These are phyloP conservation scores for Priceomyces medius DNA, from an alignment of 805 yeast genomes.

Conservation along the genomic window DNA sequence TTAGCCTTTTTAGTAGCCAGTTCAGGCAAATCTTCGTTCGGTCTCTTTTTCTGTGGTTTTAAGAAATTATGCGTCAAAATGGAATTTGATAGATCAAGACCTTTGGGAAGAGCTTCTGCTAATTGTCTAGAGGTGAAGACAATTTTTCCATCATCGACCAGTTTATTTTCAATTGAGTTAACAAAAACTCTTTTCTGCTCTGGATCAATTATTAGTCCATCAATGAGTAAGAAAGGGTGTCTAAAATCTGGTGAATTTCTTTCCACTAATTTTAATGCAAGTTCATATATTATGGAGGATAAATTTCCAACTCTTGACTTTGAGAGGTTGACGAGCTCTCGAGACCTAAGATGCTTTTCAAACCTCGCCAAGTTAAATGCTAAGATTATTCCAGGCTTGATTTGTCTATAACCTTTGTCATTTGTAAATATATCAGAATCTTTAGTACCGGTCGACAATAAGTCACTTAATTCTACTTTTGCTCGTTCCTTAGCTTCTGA, in stretches of 20 bases:
- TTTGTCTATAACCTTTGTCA: conserved; percentile 38
- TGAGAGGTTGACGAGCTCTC: conserved; percentile 61
- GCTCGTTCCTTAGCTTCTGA: conserved; percentile 63
- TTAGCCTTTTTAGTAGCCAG: conserved; percentile 21
- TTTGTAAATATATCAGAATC: conserved; percentile 25
- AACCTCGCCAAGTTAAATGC: conserved; percentile 66
- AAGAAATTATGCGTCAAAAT: conserved; percentile 42
- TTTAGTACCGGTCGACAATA: conserved; percentile 30
- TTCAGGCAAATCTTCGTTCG: conserved; percentile 15
- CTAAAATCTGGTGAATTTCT: conserved; percentile 44
- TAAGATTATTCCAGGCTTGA: conserved; percentile 52
- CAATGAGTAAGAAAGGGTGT: conserved; percentile 43
- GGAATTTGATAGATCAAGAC: conserved; percentile 45
- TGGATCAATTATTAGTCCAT: conserved; percentile 53
- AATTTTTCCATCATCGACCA: conserved; percentile 34
- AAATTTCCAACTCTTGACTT: conserved; percentile 67
- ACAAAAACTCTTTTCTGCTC: conserved; percentile 32
- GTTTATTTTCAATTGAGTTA: conserved; percentile 30
- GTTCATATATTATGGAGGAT: conserved; percentile 61
- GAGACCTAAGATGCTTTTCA: conserved; percentile 62
- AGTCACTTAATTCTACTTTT: conserved; percentile 31
- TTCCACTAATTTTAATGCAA: conserved; percentile 60
- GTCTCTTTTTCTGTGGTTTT: conserved; percentile 32
- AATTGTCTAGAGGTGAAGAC: conserved; percentile 36
- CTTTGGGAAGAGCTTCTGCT: conserved; percentile 35